Base-by-base conservation (phyloP, 2,329 filamentous ascomycete genomes). In the Diaporthe citriasiana region DNA sequence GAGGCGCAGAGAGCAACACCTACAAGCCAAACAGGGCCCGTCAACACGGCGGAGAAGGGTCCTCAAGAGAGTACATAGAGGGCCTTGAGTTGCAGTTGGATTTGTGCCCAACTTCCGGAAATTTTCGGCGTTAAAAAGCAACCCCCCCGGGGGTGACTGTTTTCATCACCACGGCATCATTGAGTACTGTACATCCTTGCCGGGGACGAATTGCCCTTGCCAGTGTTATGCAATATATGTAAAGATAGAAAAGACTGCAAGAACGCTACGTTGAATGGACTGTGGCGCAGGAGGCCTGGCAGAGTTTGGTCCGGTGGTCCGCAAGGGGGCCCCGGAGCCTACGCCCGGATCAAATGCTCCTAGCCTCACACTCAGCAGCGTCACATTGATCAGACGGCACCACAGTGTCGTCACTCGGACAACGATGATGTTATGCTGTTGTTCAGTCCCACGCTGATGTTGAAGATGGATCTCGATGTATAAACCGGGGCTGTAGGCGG, bases 1-100 rank as follows among this genome's bases (percentile, higher is more conserved):
- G 65, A 45, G 17, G n/a, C 35, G 17, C 33, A 17, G 25, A 25
- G 69, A 73, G 55, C 59, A 71, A 69, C 65, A 40, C 22, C 60
- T 25, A 30, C 22, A 30, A 51, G 22, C 30, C 42, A 77, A 47
- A 51, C 65, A 66, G 74, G 27, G 4, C 25, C 42, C 38, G 47
- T 56, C 22, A 47, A 70, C 30, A 45, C 40, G 59, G 25, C 40
- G 15, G 30, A 35, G 30, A 27, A 66, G 22, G 59, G 42, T 10
- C 4, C 19, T 13, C 30, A 27, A 13, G 63, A 27, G 25, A 38
- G 30, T 10, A 51, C 9, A 50, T 7, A 35, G 30, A 66, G 13
- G 25, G 22, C 22, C 22, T 9, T 17, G n/a, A 8, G 17, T 19
- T 50, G 30, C 19, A 30, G 12, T 19, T 30, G 22, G 22, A 35